phyloP scores from a whole-genome alignment of 139 green algal species.

The Spirogloea muscicola region DNA sequence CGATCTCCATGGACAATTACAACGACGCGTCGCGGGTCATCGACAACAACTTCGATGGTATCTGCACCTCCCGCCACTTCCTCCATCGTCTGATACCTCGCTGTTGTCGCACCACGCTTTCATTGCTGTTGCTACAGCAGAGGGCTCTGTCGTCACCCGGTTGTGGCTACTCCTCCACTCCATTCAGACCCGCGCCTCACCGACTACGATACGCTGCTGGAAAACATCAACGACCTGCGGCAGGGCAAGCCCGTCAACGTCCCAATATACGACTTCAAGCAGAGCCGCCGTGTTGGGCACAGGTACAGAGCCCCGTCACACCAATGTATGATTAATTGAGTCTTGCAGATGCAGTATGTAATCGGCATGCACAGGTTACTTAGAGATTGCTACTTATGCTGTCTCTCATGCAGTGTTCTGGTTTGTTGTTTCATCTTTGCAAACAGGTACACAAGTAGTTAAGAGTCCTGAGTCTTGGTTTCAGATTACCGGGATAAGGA shows the following conservation, averaged over 20 bases:
- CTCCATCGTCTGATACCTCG: background rate
- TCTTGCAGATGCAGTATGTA: background rate
- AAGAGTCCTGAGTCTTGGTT: background rate
- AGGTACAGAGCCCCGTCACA: conserved; percentile 3
- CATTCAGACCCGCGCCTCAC: conserved; percentile 82
- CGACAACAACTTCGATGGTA: conserved; percentile 90
- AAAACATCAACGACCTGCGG: conserved; percentile 79
- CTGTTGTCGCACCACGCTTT: background rate
- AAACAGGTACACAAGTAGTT: background rate
- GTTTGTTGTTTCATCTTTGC: background rate
- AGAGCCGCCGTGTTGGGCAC: conserved; percentile 73
- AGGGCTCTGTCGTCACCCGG: background rate
- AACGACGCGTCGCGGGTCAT: conserved; percentile 85
- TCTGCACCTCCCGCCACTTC: conserved; percentile 9
- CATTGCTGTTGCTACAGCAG: background rate
- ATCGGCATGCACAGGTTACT: no score
- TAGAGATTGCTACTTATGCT: background rate
- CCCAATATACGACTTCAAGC: conserved; percentile 96
- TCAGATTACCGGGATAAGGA: background rate
- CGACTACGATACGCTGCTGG: conserved; percentile 86
- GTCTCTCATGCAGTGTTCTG: background rate
- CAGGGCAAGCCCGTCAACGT: conserved; percentile 65
- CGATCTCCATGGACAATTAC: conserved; percentile 97
- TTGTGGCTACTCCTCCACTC: background rate
- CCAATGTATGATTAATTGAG: background rate